Base-by-base conservation (phyloP, 148 eudicot genomes). In the Rhododendron ovatum region DNA sequence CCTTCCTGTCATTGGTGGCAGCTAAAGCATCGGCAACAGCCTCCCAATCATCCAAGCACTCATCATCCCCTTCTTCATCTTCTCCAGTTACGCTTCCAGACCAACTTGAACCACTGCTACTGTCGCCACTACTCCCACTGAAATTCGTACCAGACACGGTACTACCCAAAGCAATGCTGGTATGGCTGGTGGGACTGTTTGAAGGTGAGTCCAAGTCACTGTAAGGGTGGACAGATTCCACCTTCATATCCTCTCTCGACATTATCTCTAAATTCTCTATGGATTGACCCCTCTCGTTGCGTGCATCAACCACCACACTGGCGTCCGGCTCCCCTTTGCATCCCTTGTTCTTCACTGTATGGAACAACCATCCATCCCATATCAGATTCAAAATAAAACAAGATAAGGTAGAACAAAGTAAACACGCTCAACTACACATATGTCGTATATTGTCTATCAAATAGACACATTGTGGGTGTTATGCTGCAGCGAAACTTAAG, bases 41-140 rank as follows among this genome's bases (percentile, higher is more conserved):
- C 88, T 96, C 98, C 99, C 99, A 96, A 89, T 96, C 98, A 89
- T 95, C 98, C 91, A 95, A 91, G 90, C 96, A 93, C n/a, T 73
- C 96, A 90, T 94, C 95, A 67, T 93, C 93, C 13, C 39, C 39
- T 30, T 92, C 95, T 86, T 93, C 98, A 75, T 94, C 98, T 63
- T 94, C 98, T 75, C 92, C 96, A 1, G 91, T 88, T 61, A 92
- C 85, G 81, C 93, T 91, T 35, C 94, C 94, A 1, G 95, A 94
- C 85, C 85, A 93, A 88, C 91, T 89, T 9, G 95, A 92, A 48
- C 91, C 90, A 84, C 89, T 92, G 76, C 94, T 90, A 85, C 92
- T 86, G 74, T 81, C 39, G 0, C 94, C 89, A 82, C 92, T 91
- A 85, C 94, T 93, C 43, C 93, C 92, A n/a, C 92, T 90, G 33